Evolutionary conservation across 1,284 basidiomycete species (phyloP).

Genomic region (Sporisorium scitamineum): DNA sequence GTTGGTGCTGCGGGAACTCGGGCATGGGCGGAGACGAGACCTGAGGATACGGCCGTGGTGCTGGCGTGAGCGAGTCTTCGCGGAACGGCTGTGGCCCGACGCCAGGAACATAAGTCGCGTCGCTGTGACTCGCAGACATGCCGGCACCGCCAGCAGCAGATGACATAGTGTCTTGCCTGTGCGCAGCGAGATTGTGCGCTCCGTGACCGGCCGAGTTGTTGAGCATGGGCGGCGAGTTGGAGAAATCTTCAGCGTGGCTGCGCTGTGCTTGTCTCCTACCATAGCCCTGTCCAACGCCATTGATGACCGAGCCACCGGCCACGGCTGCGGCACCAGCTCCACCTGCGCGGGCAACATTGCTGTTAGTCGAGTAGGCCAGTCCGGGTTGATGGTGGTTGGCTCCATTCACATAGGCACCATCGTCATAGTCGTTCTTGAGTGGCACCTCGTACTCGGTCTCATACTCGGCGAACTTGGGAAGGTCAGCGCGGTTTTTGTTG

Average conservation of each 20-base stretch:
- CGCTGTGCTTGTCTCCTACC: constrained; percentile 41
- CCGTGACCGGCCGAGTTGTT: constrained; percentile 53
- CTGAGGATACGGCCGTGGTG: constrained; percentile 37
- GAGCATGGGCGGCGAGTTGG: constrained; percentile 37
- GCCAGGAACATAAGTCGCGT: constrained; percentile 48
- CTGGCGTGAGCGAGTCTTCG: constrained; percentile 36
- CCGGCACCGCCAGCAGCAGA: constrained; percentile 11
- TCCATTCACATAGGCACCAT: constrained; percentile 38
- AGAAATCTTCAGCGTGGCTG: constrained; percentile 30
- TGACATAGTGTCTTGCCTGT: constrained; percentile 29
- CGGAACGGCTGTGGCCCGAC: constrained; percentile 59
- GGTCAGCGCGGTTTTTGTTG: constrained; percentile 25
- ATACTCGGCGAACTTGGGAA: constrained; percentile 66
- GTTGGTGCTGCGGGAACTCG: constrained; percentile 20
- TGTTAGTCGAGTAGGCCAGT: constrained; percentile 44
- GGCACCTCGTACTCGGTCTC: constrained; percentile 62
- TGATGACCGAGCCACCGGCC: constrained; percentile 40
- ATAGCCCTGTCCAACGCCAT: constrained; percentile 57
- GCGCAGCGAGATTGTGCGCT: constrained; percentile 30
- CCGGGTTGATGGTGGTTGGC: constrained; percentile 34
- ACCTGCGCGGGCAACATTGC: constrained; percentile 29
- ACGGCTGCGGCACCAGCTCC: constrained; percentile 18
- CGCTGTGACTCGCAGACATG: constrained; percentile 23
- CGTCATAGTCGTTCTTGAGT: constrained; percentile 59
- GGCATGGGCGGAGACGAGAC: constrained; percentile 33